A percentile compares a stretch with the other conserved stretches of the same genome.
Evolutionary conservation across 2,329 filamentous ascomycete genomes (phyloP).

Genomic region (Cadophora luteo-olivacea): DNA sequence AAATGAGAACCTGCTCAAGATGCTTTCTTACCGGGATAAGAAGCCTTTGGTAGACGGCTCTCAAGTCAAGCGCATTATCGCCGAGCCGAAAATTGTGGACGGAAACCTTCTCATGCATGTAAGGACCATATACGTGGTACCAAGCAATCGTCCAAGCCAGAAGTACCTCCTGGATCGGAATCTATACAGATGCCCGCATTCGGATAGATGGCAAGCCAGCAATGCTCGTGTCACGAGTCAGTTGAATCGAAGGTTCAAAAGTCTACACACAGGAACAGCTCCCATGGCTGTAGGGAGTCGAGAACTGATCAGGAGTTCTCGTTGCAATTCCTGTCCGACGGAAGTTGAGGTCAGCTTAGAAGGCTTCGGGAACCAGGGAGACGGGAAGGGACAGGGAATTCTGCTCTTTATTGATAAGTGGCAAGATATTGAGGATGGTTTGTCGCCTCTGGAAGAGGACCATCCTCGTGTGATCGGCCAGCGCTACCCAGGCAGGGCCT

Average conservation of each 20-base stretch:
- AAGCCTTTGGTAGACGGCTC: slow-evolving; percentile 12
- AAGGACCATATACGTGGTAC: slow-evolving; percentile 23
- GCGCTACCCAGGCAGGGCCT: too few species aligned
- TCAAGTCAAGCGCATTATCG: slow-evolving; percentile 25
- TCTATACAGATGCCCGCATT: slow-evolving; percentile 6
- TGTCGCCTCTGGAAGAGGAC: slow-evolving; percentile 26
- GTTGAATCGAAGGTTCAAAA: background rate
- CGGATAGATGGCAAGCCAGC: background rate
- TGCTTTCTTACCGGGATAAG: slow-evolving; percentile 25
- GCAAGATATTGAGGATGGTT: slow-evolving; percentile 26
- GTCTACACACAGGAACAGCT: background rate
- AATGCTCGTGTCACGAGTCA: background rate
- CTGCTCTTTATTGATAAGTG: slow-evolving; percentile 25
- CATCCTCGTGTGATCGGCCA: background rate
- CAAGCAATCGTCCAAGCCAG: background rate
- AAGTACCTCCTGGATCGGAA: background rate
- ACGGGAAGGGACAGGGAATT: too few species aligned
- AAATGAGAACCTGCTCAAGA: slow-evolving; percentile 13
- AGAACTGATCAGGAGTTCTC: slow-evolving; percentile 14
- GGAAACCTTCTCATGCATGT: slow-evolving; percentile 26
- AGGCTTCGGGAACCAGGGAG: slow-evolving; percentile 18
- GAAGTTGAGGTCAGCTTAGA: slow-evolving; percentile 22
- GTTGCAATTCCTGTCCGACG: slow-evolving; percentile 23
- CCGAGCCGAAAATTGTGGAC: slow-evolving; percentile 25
- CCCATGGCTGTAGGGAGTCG: background rate